Evolutionary conservation across 2,329 filamentous ascomycete genomes (phyloP).

Genomic region (Hymenoscyphus scutula): DNA sequence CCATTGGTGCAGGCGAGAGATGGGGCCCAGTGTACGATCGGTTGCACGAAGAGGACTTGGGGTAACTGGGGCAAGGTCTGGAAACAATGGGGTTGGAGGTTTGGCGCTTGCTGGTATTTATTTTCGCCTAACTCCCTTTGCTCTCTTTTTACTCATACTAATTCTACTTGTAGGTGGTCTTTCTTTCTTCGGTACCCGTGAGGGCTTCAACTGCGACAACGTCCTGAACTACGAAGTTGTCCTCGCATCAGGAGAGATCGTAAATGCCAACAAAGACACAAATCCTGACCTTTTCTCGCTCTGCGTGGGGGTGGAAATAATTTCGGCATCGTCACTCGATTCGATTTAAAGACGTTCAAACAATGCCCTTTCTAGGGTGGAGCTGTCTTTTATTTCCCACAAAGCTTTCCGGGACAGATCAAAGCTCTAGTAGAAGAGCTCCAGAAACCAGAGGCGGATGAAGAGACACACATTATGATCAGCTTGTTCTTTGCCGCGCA

Average conservation of each 20-base stretch:
- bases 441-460: background rate
- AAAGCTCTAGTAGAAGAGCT: background rate
- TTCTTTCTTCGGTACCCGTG: slow-evolving; percentile 29
- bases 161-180: slow-evolving; percentile 6
- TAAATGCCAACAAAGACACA: slow-evolving; percentile 16
- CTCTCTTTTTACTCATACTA: background rate
- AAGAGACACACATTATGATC: background rate
- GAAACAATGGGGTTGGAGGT: slow-evolving; percentile 1
- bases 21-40: slow-evolving; percentile 2
- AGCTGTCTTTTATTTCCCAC: background rate
- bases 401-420: slow-evolving; percentile 5
- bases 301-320: slow-evolving; percentile 22
- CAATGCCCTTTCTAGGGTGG: slow-evolving; percentile 19
- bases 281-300: slow-evolving; percentile 14
- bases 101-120: background rate
- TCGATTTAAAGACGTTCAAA: slow-evolving; percentile 15
- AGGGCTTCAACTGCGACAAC: slow-evolving; percentile 49
- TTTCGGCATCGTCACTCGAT: slow-evolving; percentile 21
- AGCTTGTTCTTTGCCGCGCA: background rate
- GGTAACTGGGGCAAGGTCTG: background rate
- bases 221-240: slow-evolving; percentile 42
- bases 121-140: background rate
- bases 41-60: background rate
- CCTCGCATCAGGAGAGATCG: slow-evolving; percentile 14
- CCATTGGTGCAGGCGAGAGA: background rate